A percentile compares a stretch with the other conserved stretches of the same genome.
These are phyloP conservation scores for Ophiostoma quercus DNA, from an alignment of 2,329 filamentous ascomycete genomes.

Conservation along the genomic window DNA sequence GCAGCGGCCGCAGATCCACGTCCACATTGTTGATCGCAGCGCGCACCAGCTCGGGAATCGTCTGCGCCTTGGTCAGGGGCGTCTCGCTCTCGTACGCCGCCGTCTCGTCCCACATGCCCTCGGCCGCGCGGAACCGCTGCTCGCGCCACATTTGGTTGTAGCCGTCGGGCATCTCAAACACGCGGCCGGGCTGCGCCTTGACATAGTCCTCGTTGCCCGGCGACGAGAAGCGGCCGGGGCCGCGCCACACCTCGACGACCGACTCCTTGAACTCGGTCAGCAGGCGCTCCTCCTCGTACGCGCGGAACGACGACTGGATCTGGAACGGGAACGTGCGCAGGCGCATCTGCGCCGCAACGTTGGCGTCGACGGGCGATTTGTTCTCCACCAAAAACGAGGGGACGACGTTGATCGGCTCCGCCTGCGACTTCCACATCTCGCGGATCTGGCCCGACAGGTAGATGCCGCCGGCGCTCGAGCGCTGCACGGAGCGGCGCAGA, in stretches of 20 bases:
- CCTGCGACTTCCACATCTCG: conserved; percentile 60
- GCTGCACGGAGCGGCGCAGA: conserved; percentile 81
- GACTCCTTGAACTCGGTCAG: conserved; percentile 97
- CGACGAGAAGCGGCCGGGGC: conserved; percentile 61
- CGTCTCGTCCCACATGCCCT: conserved; percentile 85
- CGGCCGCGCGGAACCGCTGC: conserved; percentile 78
- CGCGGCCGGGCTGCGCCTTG: conserved; percentile 67
- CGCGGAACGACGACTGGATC: conserved; percentile 65
- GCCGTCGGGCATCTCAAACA: conserved; percentile 96
- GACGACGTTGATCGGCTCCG: conserved; percentile 52
- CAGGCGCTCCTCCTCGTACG: conserved; percentile 85
- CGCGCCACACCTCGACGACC: conserved; percentile 88
- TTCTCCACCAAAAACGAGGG: conserved; percentile 84
- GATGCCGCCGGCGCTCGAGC: conserved; percentile 78
- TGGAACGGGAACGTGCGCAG: conserved; percentile 63
- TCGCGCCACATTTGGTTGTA: conserved; percentile 92
- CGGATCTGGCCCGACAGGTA: conserved; percentile 89
- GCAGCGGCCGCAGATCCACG: conserved; percentile 75
- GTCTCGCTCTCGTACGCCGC: conserved; percentile 53
- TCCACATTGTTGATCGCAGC: conserved; percentile 74
- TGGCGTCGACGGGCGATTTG: conserved; percentile 84
- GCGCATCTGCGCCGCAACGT: conserved; percentile 69
- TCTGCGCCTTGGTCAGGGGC: conserved; percentile 61
- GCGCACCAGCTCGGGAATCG: conserved; percentile 76
- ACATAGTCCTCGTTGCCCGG: conserved; percentile 72